A percentile compares a stretch with the other conserved stretches of the same genome.
These are phyloP conservation scores for Vitis hybrid DNA, from an alignment of 177 flowering plant genomes.

Conservation along the genomic window DNA sequence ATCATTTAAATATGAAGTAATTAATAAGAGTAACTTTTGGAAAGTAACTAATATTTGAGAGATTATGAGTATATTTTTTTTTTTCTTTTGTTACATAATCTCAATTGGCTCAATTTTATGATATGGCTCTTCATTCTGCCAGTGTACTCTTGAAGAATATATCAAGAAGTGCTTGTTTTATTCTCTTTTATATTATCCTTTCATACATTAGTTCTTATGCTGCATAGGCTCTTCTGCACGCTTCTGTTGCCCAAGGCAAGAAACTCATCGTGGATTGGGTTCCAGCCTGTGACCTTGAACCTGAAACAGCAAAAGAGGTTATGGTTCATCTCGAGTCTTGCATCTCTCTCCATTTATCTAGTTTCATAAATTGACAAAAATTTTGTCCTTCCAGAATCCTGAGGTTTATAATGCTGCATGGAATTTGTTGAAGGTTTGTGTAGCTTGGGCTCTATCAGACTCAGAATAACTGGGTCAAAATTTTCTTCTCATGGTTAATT, in stretches of 20 bases:
- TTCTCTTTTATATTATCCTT: background rate
- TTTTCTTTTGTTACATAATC: too few relatives aligned
- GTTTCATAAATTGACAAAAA: background rate
- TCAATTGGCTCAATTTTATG: too few relatives aligned
- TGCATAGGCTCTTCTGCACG: slow-evolving; percentile 90
- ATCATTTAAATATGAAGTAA: too few relatives aligned
- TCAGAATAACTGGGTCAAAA: too few relatives aligned
- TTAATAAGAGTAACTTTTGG: too few relatives aligned
- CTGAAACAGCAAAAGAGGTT: slow-evolving; percentile 67
- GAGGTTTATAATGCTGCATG: slow-evolving; percentile 69
- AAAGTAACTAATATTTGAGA: too few relatives aligned
- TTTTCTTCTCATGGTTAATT: background rate
- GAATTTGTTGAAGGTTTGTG: slow-evolving; percentile 63
- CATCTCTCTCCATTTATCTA: too few relatives aligned
- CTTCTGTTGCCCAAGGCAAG: slow-evolving; percentile 65
- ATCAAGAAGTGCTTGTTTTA: background rate
- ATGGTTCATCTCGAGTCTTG: background rate
- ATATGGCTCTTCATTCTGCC: too few relatives aligned
- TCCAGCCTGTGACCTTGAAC: slow-evolving; percentile 86
- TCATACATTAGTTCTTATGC: background rate
- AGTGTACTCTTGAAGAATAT: too few relatives aligned
- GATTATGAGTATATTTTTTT: too few relatives aligned
- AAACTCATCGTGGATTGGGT: slow-evolving; percentile 85
- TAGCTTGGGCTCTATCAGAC: too few relatives aligned
- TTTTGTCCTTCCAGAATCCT: slow-evolving; percentile 57